Percentiles rank a stretch among this genome's conserved stretches.
These are phyloP conservation scores for Plasmodium berghei DNA, from an alignment of 169 alveolate genomes.

Conservation along the genomic window DNA sequence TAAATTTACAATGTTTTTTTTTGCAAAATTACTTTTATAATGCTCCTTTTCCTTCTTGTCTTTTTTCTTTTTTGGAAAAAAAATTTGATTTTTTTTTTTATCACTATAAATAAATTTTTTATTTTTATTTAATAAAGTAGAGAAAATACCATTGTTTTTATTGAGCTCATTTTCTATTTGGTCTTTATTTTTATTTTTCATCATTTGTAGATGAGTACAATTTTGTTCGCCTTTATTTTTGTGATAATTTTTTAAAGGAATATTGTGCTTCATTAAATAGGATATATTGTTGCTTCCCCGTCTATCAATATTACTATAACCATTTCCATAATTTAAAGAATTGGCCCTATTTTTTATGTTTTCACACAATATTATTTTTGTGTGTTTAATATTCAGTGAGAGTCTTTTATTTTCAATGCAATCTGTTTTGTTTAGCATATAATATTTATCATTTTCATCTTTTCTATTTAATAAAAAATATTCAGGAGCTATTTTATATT, in stretches of 20 bases:
- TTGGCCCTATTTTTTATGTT: neutral
- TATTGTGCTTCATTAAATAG: neutral
- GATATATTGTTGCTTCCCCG: neutral
- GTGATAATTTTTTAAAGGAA: neutral
- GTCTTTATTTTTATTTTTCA: slow-evolving; percentile 9
- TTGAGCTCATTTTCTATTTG: neutral
- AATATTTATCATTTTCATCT: slow-evolving; percentile 23
- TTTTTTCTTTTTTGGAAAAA: neutral
- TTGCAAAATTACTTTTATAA: slow-evolving; percentile 3
- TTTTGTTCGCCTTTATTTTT: slow-evolving; percentile 8
- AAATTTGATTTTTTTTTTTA: slow-evolving; percentile 12
- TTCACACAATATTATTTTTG: slow-evolving; percentile 8
- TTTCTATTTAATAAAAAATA: slow-evolving; percentile 29
- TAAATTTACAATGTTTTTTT: slow-evolving; percentile 3
- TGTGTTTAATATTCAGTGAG: neutral
- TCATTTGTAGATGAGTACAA: neutral
- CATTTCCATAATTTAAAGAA: neutral
- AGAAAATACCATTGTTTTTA: neutral
- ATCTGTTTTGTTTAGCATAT: slow-evolving; percentile 5
- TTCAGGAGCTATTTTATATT: slow-evolving; percentile 20
- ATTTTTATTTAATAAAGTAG: slow-evolving; percentile 15
- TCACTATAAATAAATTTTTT: slow-evolving; percentile 3
- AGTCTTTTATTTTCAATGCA: neutral
- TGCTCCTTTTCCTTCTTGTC: neutral
- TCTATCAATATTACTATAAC: neutral